Conservation (phyloP, 2,329 filamentous ascomycete genomes). For the Cadophora gregata region DNA sequence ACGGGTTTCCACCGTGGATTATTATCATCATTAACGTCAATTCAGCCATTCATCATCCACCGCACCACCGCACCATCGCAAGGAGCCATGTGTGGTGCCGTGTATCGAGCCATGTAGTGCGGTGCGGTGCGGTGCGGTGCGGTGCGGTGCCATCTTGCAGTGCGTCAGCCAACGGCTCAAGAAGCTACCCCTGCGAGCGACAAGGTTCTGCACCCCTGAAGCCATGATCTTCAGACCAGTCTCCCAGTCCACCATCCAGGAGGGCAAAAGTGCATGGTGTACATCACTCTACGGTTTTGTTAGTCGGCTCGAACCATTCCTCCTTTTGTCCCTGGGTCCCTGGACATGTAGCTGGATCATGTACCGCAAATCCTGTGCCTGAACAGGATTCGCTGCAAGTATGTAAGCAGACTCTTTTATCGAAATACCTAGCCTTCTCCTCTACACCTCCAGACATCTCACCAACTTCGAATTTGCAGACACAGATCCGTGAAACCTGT, state of each 20-base stretch:
- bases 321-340: slow-evolving; percentile 3
- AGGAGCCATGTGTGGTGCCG: too few relatives aligned
- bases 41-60: slow-evolving; percentile 8
- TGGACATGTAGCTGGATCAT: slow-evolving; percentile 7
- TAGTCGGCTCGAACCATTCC: slow-evolving; percentile 14
- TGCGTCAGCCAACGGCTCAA: slow-evolving; percentile 18
- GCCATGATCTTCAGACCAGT: slow-evolving; percentile 14
- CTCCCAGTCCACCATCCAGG: slow-evolving; percentile 12
- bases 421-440: slow-evolving; percentile 4
- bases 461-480: slow-evolving; percentile 25
- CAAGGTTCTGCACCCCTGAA: slow-evolving; percentile 10
- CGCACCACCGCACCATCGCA: background rate
- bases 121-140: background rate
- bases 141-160: slow-evolving; percentile 7
- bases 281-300: slow-evolving; percentile 22
- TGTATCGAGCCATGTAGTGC: too few relatives aligned
- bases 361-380: slow-evolving; percentile 21
- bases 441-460: slow-evolving; percentile 7
- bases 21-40: slow-evolving; percentile 10
- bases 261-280: slow-evolving; percentile 34
- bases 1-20: background rate
- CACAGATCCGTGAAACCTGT: slow-evolving; percentile 16
- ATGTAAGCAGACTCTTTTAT: slow-evolving; percentile 35
- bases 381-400: slow-evolving; percentile 27
- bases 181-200: slow-evolving; percentile 14